Conservation (phyloP, 2,329 filamentous ascomycete species). For the Pseudogymnoascus pannorum region DNA sequence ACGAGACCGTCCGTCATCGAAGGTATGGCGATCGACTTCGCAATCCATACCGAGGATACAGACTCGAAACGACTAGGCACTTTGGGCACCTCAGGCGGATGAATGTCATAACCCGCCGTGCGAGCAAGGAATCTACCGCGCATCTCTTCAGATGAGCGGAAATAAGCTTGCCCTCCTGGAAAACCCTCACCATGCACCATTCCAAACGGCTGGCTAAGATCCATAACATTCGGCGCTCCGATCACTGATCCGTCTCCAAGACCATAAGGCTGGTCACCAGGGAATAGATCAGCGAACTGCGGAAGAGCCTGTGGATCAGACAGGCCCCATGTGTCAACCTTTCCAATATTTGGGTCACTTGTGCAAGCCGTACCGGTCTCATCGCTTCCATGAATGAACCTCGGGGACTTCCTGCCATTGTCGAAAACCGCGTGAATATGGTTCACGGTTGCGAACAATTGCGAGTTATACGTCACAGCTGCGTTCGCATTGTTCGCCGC, state of each 20-base stretch:
- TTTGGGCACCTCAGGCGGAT: conserved; percentile 67
- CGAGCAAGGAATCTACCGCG: conserved; percentile 66
- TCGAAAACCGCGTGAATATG: conserved; percentile 73
- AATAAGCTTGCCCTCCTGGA: conserved; percentile 74
- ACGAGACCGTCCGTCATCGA: conserved; percentile 67
- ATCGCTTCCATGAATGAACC: conserved; percentile 75
- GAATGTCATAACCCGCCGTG: conserved; percentile 52
- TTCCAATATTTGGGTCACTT: conserved; percentile 72
- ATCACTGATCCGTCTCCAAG: conserved; percentile 68
- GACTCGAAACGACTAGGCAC: conserved; percentile 63
- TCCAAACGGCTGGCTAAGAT: conserved; percentile 79
- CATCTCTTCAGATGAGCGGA: conserved; percentile 65
- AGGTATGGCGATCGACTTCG: conserved; percentile 69
- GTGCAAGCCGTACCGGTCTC: conserved; percentile 71
- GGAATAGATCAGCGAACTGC: conserved; percentile 71
- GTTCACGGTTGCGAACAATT: conserved; percentile 70
- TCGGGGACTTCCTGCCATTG: conserved; percentile 64
- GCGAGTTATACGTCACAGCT: conserved; percentile 78
- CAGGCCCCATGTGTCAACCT: conserved; percentile 74
- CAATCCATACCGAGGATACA: conserved; percentile 79
- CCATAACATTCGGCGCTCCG: conserved; percentile 78
- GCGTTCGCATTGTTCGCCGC: conserved; percentile 57
- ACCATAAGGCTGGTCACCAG: conserved; percentile 68
- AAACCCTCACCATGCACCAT: conserved; percentile 80
- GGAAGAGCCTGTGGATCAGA: conserved; percentile 67